Evolutionary conservation across 2,329 filamentous ascomycete species (phyloP).

Genomic region (Microdochium paspali): DNA sequence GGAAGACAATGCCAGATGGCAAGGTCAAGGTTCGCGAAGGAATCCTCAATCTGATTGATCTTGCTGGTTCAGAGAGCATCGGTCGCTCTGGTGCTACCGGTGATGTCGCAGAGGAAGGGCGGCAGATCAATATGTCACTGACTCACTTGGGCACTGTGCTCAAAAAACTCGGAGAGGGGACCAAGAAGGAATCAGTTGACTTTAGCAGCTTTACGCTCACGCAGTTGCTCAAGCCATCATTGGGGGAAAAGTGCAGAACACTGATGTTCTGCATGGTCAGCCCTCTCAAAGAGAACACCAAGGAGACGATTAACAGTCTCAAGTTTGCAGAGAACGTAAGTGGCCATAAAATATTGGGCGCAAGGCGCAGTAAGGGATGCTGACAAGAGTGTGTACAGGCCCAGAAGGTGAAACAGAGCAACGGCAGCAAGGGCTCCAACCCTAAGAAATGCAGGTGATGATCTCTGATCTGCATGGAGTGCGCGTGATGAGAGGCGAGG

Average conservation of each 20-base stretch:
- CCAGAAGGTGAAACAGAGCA: slow-evolving; percentile 1
- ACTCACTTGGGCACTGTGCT: slow-evolving; percentile 93
- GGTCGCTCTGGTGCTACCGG: slow-evolving; percentile 66
- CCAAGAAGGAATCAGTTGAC: slow-evolving; percentile 70
- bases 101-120: slow-evolving; percentile 83
- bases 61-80: slow-evolving; percentile 85
- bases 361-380: not conserved
- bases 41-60: slow-evolving; percentile 88
- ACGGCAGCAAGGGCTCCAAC: not conserved
- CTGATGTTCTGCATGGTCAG: slow-evolving; percentile 99
- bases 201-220: slow-evolving; percentile 97
- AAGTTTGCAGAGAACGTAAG: slow-evolving; percentile 89
- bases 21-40: slow-evolving; percentile 70
- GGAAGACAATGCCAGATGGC: slow-evolving; percentile 61
- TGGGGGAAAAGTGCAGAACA: slow-evolving; percentile 93
- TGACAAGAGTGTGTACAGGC: not conserved
- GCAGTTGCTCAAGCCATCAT: slow-evolving; percentile 85
- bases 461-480: too few species aligned
- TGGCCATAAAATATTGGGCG: slow-evolving; percentile 1
- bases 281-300: slow-evolving; percentile 80
- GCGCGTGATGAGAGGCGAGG: too few species aligned
- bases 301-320: slow-evolving; percentile 88
- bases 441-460: slow-evolving; percentile 1
- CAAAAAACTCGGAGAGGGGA: slow-evolving; percentile 77
- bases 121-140: slow-evolving; percentile 93